phyloP scores from a whole-genome alignment of 2,329 filamentous ascomycete species.

The Arthrobotrys conoides region DNA sequence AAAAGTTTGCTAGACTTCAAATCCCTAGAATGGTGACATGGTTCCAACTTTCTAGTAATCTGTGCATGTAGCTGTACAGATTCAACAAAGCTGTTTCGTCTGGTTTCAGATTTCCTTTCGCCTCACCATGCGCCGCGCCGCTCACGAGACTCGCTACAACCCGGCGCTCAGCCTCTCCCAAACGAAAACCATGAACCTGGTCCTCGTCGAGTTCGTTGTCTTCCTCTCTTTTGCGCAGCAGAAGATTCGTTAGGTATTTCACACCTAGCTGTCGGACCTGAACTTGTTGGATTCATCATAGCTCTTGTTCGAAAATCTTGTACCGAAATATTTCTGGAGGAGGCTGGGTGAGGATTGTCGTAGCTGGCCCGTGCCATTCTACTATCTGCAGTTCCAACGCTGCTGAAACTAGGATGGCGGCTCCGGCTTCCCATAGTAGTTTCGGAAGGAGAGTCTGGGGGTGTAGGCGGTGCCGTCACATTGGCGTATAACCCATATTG shows the following conservation, averaged over 20 bases:
- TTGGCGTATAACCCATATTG: constrained; percentile 35
- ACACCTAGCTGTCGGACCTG: not conserved
- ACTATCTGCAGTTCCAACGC: constrained; percentile 24
- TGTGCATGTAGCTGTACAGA: too few species aligned
- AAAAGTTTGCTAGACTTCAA: not conserved
- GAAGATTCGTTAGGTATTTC: constrained; percentile 17
- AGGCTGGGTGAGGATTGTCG: constrained; percentile 22
- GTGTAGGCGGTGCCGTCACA: constrained; percentile 37
- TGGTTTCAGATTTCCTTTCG: not conserved
- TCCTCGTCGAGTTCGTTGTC: constrained; percentile 35
- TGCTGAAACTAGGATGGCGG: constrained; percentile 39
- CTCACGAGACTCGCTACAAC: constrained; percentile 4
- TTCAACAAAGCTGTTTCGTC: constrained; percentile 11
- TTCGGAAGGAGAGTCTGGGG: constrained; percentile 52
- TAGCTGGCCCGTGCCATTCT: constrained; percentile 23
- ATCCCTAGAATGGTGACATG: not conserved
- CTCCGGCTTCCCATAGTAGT: constrained; percentile 27
- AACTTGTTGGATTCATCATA: not conserved
- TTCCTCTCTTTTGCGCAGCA: constrained; percentile 19
- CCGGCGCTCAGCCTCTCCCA: constrained; percentile 32
- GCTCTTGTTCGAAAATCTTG: constrained; percentile 20
- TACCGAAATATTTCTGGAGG: constrained; percentile 2
- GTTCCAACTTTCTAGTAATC: not conserved
- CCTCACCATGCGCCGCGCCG: not conserved
- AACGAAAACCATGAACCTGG: constrained; percentile 56